Conservation (phyloP, 2,329 filamentous ascomycete genomes). For the Ambrosiella xylebori region DNA sequence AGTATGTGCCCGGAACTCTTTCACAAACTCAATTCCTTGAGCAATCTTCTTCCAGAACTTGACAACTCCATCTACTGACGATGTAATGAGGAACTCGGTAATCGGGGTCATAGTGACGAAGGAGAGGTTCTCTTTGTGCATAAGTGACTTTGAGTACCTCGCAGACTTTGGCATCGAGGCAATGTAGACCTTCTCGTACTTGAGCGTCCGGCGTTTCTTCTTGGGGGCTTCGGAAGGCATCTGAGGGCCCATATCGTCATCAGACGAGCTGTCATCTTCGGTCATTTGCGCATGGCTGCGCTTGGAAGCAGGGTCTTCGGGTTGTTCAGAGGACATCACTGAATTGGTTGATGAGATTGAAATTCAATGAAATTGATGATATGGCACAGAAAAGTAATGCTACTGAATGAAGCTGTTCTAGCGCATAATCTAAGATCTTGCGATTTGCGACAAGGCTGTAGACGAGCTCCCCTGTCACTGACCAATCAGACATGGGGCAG, state of each 20-base stretch:
- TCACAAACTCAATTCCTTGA: constrained; percentile 88
- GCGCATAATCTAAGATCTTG: not conserved
- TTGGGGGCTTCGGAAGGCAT: constrained; percentile 60
- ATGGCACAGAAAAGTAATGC: not conserved
- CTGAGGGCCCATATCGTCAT: constrained; percentile 75
- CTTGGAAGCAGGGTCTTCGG: constrained; percentile 17
- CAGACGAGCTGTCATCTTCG: constrained; percentile 35
- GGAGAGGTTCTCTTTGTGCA: constrained; percentile 91
- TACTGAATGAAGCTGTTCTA: not conserved
- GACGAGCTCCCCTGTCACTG: not conserved
- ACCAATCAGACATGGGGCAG: not conserved
- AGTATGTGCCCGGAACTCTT: constrained; percentile 84
- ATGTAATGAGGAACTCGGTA: constrained; percentile 91
- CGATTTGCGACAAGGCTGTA: constrained; percentile 6
- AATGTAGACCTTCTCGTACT: constrained; percentile 89
- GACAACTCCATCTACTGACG: constrained; percentile 84
- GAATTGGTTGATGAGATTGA: not conserved
- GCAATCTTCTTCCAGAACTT: constrained; percentile 98
- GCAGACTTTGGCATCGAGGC: constrained; percentile 66
- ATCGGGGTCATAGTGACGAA: constrained; percentile 77
- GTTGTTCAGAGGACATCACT: constrained; percentile 5
- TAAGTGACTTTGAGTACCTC: constrained; percentile 86
- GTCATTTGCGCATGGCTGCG: constrained; percentile 37
- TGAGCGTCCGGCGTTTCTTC: constrained; percentile 80
- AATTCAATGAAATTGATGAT: not conserved